A percentile compares a stretch with the other conserved stretches of the same genome.
These are phyloP conservation scores for Candida khao-thaluensis DNA, from an alignment of 805 yeast genomes.

Conservation along the genomic window DNA sequence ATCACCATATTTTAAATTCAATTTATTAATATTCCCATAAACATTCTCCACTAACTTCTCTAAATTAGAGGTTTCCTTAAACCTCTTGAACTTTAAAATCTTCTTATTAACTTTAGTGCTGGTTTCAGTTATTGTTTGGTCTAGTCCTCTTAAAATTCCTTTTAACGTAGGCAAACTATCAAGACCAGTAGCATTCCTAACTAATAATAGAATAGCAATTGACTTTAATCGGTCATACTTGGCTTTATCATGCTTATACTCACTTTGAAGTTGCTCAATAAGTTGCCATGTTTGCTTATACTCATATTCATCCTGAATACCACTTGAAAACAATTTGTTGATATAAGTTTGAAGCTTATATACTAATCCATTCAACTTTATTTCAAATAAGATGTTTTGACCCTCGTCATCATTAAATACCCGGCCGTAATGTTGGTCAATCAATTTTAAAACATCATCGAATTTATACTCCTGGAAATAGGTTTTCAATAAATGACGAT, in stretches of 20 bases:
- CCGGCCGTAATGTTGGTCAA: constrained; percentile 19
- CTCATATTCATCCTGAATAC: constrained; percentile 17
- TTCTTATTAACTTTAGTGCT: constrained; percentile 23
- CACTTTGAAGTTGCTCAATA: constrained; percentile 20
- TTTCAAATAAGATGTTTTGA: constrained; percentile 21
- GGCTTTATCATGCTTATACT: constrained; percentile 10
- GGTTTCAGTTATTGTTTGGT: constrained; percentile 20
- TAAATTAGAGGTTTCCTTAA: constrained; percentile 27
- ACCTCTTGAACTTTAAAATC: constrained; percentile 24
- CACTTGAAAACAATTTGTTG: constrained; percentile 1
- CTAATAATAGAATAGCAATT: constrained; percentile 24
- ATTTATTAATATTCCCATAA: constrained; percentile 27
- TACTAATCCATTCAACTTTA: constrained; percentile 25
- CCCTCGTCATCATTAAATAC: constrained; percentile 15
- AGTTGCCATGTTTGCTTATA: constrained; percentile 17
- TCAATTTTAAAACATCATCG: constrained; percentile 22
- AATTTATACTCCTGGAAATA: constrained; percentile 24
- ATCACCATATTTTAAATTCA: constrained; percentile 30
- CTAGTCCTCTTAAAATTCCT: constrained; percentile 14
- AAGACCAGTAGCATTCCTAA: constrained; percentile 19
- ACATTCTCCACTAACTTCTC: constrained; percentile 32
- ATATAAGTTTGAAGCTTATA: constrained; percentile 22
- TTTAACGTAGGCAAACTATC: constrained; percentile 23
- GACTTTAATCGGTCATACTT: constrained; percentile 17
- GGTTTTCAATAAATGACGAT: constrained; percentile 25